Evolutionary conservation across 345 rosid genomes (phyloP).

Genomic region (Nephelium lappaceum): DNA sequence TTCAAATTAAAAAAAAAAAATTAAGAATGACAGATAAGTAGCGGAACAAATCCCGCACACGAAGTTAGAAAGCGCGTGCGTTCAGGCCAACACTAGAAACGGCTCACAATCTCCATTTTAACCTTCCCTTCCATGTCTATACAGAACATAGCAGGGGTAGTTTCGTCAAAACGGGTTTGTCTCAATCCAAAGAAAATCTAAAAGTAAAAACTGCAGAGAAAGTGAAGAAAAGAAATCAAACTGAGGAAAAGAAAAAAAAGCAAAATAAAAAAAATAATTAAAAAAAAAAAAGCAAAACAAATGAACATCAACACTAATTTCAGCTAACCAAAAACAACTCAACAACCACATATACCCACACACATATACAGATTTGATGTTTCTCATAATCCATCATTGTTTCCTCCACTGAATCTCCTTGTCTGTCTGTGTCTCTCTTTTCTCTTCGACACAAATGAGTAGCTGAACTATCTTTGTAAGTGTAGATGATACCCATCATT

Average conservation of each 20-base stretch:
- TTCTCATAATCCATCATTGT: constrained; percentile 12
- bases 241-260: neutral
- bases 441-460: constrained; percentile 14
- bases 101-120: neutral
- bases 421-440: neutral
- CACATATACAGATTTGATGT: constrained; percentile 17
- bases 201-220: constrained; percentile 21
- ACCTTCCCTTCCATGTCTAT: neutral
- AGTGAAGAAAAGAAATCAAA: constrained; percentile 20
- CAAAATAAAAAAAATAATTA: neutral
- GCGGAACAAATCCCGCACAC: neutral
- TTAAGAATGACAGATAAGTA: too few relatives aligned
- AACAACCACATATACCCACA: constrained; percentile 15
- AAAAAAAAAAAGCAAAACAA: neutral
- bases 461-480: constrained; percentile 31
- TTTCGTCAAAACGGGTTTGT: constrained; percentile 14
- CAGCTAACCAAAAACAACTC: constrained; percentile 12
- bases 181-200: constrained; percentile 25
- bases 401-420: constrained; percentile 12
- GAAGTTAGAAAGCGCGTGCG: constrained; percentile 24
- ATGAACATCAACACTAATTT: constrained; percentile 16
- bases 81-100: neutral
- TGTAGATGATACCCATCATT: constrained; percentile 17
- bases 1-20: too few relatives aligned
- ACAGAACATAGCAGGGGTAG: neutral